Conservation (phyloP, 2,329 filamentous ascomycete species). For the Colletotrichum somersetense region DNA sequence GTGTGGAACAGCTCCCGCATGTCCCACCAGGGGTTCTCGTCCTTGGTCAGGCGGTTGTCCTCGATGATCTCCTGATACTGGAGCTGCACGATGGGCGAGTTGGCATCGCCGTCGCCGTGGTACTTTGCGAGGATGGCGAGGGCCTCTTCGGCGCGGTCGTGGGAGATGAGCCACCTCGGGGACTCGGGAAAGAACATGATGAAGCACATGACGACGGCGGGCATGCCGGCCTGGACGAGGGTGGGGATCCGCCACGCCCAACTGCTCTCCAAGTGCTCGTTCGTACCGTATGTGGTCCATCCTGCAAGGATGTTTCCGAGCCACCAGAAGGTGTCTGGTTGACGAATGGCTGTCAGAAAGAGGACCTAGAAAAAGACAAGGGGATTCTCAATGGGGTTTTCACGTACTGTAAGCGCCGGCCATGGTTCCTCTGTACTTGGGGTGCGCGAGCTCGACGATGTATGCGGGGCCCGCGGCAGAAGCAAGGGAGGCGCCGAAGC, state of each 20-base stretch:
- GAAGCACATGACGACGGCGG: slow-evolving; percentile 63
- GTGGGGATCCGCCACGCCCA: slow-evolving; percentile 72
- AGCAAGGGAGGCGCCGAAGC: slow-evolving; percentile 69
- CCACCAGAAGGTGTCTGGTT: slow-evolving; percentile 58
- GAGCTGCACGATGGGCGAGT: slow-evolving; percentile 65
- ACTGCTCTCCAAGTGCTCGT: slow-evolving; percentile 47
- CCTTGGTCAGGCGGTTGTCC: slow-evolving; percentile 59
- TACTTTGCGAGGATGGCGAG: slow-evolving; percentile 68
- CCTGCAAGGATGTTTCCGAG: slow-evolving; percentile 55
- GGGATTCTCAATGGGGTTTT: slow-evolving; percentile 40
- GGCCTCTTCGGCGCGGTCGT: slow-evolving; percentile 69
- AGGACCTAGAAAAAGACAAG: too few relatives aligned
- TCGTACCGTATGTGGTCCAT: slow-evolving; percentile 58
- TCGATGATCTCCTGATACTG: slow-evolving; percentile 70
- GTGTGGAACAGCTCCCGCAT: slow-evolving; percentile 67
- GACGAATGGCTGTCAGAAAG: not conserved
- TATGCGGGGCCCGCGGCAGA: slow-evolving; percentile 72
- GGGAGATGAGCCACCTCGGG: slow-evolving; percentile 77
- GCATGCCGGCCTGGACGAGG: slow-evolving; percentile 60
- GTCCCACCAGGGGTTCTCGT: slow-evolving; percentile 72
- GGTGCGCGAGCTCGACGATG: slow-evolving; percentile 73
- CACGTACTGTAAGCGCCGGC: slow-evolving; percentile 67
- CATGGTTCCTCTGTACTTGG: slow-evolving; percentile 65
- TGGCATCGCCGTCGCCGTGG: slow-evolving; percentile 68
- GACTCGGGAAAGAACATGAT: slow-evolving; percentile 80